Base-by-base conservation (phyloP, 352 stramenopile species). In the Achlya hypogyna region DNA sequence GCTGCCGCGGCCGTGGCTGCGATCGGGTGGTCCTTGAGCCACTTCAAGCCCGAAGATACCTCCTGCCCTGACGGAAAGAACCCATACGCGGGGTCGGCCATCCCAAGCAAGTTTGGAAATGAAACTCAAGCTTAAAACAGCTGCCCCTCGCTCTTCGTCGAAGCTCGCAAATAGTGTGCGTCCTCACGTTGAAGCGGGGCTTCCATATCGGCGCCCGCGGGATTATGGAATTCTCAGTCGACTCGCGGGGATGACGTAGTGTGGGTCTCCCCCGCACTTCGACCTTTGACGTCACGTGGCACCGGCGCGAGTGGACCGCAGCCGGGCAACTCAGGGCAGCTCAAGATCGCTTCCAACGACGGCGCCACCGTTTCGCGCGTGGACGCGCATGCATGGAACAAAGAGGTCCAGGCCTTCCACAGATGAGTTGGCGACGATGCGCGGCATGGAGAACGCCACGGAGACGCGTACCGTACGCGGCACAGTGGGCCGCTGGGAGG, bases 1-100 rank as follows among this genome's bases (percentile, higher is more conserved):
- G 54, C 63, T 58, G 84, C 86, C 20, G 86, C 86, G 1, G 82
- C 86, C 0, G 84, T 81, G 27, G 82, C 84, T 27, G 91, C 76
- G 51, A 94, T 79, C 28, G 86, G 86, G 67, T 94, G 86, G 62
- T 94, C 84, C 60, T 86, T 87, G 65, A 91, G 88, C 86, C 86
- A 94, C 70, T 91, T 83, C 34, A 94, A 68, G 8, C 86, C 84
- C 45, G 79, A 87, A 0, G 81, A 89, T 51, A 94, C 78, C 72
- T 94, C 86, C 69, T 91, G 88, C 69, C 81, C 78, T 5, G 84
- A 91, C 38, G 84, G 82, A 71, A 96, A 90, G 82, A 97, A 86
- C 56, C 82, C 43, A 66, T 67, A 67, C 14, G 38, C 29, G 20
- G 51, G 38, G 51, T 67, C 60, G 47, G 60, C 16, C 60, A 67